Evolutionary conservation across 164 flowering plant genomes (phyloP).

Genomic region (Aristolochia fimbriata): DNA sequence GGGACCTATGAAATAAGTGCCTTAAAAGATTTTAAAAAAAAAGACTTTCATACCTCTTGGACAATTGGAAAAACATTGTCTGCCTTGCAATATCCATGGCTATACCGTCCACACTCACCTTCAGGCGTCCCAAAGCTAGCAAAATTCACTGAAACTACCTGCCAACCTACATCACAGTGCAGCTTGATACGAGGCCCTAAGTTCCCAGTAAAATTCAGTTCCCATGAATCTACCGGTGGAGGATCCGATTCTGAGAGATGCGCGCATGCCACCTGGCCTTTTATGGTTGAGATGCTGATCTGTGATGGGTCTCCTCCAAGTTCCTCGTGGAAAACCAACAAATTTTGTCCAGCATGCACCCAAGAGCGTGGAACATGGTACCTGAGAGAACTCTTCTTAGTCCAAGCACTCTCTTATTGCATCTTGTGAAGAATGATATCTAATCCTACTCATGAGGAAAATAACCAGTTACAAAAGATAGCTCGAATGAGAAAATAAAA

Average conservation of each 20-base stretch:
- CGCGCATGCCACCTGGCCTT: conserved; percentile 35
- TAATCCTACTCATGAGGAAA: neutral
- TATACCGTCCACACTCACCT: conserved; percentile 44
- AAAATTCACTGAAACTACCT: conserved; percentile 33
- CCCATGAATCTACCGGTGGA: conserved; percentile 36
- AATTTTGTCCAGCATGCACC: conserved; percentile 42
- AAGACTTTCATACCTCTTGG: conserved; percentile 26
- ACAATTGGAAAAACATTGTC: conserved; percentile 18
- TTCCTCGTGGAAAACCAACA: conserved; percentile 51
- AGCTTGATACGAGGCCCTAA: conserved; percentile 30
- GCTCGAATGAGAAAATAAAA: too few species aligned
- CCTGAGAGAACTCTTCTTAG: conserved; percentile 20
- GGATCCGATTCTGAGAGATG: conserved; percentile 41
- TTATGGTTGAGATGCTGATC: conserved; percentile 29
- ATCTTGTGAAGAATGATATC: too few species aligned
- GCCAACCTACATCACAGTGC: conserved; percentile 38
- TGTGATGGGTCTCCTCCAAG: conserved; percentile 56
- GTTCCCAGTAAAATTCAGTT: conserved; percentile 8
- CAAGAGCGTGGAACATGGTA: conserved; percentile 62
- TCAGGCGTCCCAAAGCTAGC: conserved; percentile 52
- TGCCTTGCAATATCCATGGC: conserved; percentile 35
- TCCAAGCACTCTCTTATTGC: too few species aligned
- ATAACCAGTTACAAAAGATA: neutral
- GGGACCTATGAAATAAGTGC: too few species aligned
- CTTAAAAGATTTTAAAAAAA: too few species aligned